Evolutionary conservation across 495 filamentous ascomycete genomes (phyloP).

Genomic region (Penicillium coffeae): DNA sequence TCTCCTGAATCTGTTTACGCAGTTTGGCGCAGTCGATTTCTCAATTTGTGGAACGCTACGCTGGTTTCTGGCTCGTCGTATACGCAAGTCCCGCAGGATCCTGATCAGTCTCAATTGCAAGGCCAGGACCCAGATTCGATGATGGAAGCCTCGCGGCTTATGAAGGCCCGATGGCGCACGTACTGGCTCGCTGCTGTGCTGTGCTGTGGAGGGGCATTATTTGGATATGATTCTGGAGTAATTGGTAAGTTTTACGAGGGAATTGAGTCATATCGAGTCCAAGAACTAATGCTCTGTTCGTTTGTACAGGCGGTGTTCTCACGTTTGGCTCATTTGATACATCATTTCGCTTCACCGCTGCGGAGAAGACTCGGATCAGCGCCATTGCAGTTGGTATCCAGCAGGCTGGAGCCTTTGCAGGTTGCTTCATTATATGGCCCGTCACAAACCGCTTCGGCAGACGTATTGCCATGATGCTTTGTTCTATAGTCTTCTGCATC

Average conservation of each 20-base stretch:
- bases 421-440: constrained; percentile 50
- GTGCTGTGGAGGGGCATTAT: constrained; percentile 42
- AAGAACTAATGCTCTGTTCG: neutral
- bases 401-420: constrained; percentile 44
- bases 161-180: constrained; percentile 39
- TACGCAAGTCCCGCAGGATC: constrained; percentile 12
- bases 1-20: constrained; percentile 12
- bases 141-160: constrained; percentile 23
- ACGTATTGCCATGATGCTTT: constrained; percentile 39
- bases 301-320: constrained; percentile 39
- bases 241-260: constrained; percentile 28
- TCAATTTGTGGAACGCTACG: constrained; percentile 8
- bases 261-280: neutral
- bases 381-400: constrained; percentile 45
- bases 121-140: neutral
- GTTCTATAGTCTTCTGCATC: constrained; percentile 43
- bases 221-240: constrained; percentile 45
- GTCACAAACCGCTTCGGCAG: constrained; percentile 44
- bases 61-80: constrained; percentile 4
- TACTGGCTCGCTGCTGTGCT: constrained; percentile 52
- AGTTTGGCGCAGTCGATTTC: constrained; percentile 5
- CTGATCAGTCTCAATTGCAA: constrained; percentile 3
- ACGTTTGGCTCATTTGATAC: constrained; percentile 44
- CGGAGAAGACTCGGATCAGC: constrained; percentile 36
- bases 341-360: constrained; percentile 36